A percentile compares a stretch with the other conserved stretches of the same genome.
These are phyloP conservation scores for Huntiella abstrusa DNA, from an alignment of 2,329 filamentous ascomycete genomes.

Conservation along the genomic window DNA sequence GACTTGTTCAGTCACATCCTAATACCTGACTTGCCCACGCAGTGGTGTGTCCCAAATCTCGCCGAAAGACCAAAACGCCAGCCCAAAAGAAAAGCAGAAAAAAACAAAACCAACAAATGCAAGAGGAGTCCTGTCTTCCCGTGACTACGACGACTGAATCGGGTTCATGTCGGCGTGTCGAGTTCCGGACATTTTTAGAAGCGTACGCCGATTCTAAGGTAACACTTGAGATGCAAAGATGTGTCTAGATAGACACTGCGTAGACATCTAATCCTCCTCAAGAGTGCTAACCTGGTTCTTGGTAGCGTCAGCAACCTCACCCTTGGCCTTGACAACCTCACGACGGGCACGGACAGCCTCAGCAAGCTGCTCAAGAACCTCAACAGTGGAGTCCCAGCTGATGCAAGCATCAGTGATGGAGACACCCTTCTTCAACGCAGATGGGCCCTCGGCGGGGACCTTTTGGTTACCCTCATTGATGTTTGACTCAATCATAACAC, in stretches of 20 bases:
- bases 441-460: constrained; percentile 63
- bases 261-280: constrained; percentile 28
- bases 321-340: constrained; percentile 22
- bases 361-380: constrained; percentile 68
- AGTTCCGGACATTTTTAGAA: too few relatives aligned
- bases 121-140: too few relatives aligned
- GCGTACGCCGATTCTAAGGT: too few relatives aligned
- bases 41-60: too few relatives aligned
- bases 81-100: constrained; percentile 2
- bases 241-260: too few relatives aligned
- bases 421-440: constrained; percentile 67
- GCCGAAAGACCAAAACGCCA: neutral
- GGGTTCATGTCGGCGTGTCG: too few relatives aligned
- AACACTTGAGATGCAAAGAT: too few relatives aligned
- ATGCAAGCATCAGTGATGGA: constrained; percentile 96
- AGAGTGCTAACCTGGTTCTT: constrained; percentile 25
- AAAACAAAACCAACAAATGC: neutral
- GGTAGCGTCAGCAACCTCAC: constrained; percentile 15
- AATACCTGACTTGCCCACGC: too few relatives aligned
- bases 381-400: constrained; percentile 70
- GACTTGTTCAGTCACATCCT: too few relatives aligned
- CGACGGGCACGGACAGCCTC: constrained; percentile 64
- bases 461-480: constrained; percentile 84
- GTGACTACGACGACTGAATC: too few relatives aligned
- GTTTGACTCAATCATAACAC: constrained; percentile 98